These are phyloP conservation scores for Usnea hakonensis DNA, from an alignment of 495 filamentous ascomycete genomes.

Conservation along the genomic window DNA sequence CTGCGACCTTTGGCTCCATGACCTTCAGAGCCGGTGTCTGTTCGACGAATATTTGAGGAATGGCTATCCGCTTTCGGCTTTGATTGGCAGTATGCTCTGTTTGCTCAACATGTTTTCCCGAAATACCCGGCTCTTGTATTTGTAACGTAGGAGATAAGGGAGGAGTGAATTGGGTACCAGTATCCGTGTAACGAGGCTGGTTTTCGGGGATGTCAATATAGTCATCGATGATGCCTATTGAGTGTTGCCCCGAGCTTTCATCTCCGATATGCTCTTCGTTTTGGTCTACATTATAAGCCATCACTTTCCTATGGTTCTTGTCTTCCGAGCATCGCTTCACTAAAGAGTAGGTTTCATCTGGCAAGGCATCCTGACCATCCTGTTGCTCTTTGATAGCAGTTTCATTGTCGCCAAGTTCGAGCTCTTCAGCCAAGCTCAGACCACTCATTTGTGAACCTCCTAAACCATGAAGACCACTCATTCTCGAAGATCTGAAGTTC, in stretches of 20 bases:
- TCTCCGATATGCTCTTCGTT: slow-evolving; percentile 13
- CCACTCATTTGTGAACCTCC: slow-evolving; percentile 51
- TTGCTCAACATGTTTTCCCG: slow-evolving; percentile 34
- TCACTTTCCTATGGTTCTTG: slow-evolving; percentile 43
- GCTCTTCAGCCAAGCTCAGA: slow-evolving; percentile 79
- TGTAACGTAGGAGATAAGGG: slow-evolving; percentile 61
- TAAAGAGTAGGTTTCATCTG: slow-evolving; percentile 30
- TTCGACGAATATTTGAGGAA: slow-evolving; percentile 24
- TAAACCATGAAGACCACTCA: slow-evolving; percentile 45
- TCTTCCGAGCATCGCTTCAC: slow-evolving; percentile 28
- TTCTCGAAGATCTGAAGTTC: slow-evolving; percentile 57
- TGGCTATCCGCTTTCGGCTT: slow-evolving; percentile 53
- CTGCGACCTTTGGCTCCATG: slow-evolving; percentile 24
- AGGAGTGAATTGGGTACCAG: slow-evolving; percentile 74
- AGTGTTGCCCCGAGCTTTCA: slow-evolving; percentile 5
- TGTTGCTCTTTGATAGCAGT: slow-evolving; percentile 48
- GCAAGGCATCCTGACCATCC: slow-evolving; percentile 33
- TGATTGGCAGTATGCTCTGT: slow-evolving; percentile 49
- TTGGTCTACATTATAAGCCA: slow-evolving; percentile 39
- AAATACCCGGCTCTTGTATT: slow-evolving; percentile 31
- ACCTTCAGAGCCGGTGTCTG: slow-evolving; percentile 12
- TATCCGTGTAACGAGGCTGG: slow-evolving; percentile 52
- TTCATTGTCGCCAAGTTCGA: slow-evolving; percentile 67
- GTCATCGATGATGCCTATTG: slow-evolving; percentile 1
- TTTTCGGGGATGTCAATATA: slow-evolving; percentile 6